A percentile compares a stretch with the other conserved stretches of the same genome.
phyloP scores from a whole-genome alignment of 176 grass and related monocot species.

The Avena insularis region DNA sequence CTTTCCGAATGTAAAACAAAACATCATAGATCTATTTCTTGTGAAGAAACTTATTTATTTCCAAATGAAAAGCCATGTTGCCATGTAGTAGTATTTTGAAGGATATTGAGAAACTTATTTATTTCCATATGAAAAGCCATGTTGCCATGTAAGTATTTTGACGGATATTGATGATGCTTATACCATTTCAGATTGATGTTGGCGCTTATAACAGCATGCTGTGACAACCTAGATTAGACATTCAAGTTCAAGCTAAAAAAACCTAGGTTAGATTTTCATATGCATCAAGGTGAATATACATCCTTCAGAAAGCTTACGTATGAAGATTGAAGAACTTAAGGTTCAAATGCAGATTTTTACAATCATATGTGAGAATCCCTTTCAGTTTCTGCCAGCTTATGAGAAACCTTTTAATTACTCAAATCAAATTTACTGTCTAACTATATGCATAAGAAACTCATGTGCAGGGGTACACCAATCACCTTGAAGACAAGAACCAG shows the following conservation, averaged over 20 bases:
- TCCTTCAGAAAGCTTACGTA: slow-evolving; percentile 9
- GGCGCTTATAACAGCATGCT: background rate
- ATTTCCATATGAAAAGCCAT: background rate
- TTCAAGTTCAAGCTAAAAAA: background rate
- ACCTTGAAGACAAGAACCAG: slow-evolving; percentile 48
- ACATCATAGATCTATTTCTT: background rate
- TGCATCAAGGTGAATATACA: background rate
- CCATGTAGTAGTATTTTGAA: background rate
- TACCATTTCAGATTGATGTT: slow-evolving; percentile 1
- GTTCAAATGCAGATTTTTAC: background rate
- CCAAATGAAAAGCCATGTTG: background rate
- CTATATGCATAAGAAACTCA: slow-evolving; percentile 2
- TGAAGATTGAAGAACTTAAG: background rate
- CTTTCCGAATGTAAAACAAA: background rate
- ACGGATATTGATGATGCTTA: background rate
- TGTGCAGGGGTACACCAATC: slow-evolving; percentile 6
- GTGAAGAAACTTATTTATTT: background rate
- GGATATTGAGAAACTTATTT: background rate
- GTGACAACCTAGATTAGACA: background rate
- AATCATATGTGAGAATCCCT: background rate
- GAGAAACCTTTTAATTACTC: background rate
- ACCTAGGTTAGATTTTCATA: background rate
- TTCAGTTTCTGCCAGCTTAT: background rate
- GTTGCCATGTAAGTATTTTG: background rate
- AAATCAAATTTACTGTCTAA: slow-evolving; percentile 26